Evolutionary conservation across 805 yeast species (phyloP), one percentile per base, ranked within the genome.

Genomic region (Suhomyces pyralidae): DNA sequence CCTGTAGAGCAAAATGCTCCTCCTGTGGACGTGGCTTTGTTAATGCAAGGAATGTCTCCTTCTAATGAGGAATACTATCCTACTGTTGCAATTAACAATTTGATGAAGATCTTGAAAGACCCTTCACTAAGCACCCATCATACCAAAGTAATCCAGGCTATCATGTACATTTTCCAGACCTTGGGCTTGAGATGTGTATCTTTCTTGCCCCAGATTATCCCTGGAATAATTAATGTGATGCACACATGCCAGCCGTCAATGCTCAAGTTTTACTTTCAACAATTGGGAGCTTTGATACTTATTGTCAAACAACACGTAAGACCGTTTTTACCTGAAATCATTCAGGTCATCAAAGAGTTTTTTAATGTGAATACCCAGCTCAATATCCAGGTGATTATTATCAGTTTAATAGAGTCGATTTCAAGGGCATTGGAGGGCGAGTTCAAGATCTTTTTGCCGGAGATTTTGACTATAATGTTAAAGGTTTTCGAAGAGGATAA

Each of bases 11-110:
- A 89, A 56, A 88, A 88, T 62, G 90, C 93, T 2, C 94, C 97
- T 3, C 87, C 97, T 0, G 83, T 91, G 6, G 99, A 94, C 61
- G 88, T 93, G 58, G 90, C 93, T 5, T 73, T 94, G 22, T 75
- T 94, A 49, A 90, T 94, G 92, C 89, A 89, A 62, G 97, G 97
- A 3, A 88, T 90, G 80, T 87, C 96, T 6, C 98, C 98, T 1
- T 86, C 96, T 0, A 81, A 81, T 59, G 98, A 92, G 51, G 97
- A 93, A 60, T 94, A 92, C 61, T 92, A 89, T 61, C 97, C 98
- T 2, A 91, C 97, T 0, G 98, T 94, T 22, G 98, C 93, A 0
- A 89, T 94, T 44, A 84, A 84, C 45, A 89, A 92, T 6, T 71
- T 94, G 55, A 81, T 92, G 83, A 89, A 86, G 55, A 86, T 94